Conservation (phyloP, 306 rosid genomes). For the Geum urbanum region DNA sequence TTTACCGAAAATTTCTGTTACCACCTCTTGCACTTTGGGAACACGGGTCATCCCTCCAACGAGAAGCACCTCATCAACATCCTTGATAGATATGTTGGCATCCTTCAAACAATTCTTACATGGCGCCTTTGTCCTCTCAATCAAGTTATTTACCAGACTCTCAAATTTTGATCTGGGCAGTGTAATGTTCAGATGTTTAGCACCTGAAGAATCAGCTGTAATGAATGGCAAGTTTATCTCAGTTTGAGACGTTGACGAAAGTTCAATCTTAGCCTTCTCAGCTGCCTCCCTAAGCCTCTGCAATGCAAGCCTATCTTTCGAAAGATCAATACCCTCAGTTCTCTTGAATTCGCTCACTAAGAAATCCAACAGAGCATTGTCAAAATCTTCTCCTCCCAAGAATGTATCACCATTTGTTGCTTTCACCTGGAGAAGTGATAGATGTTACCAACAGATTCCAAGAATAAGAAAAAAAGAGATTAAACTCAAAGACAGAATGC, state of each 20-base stretch:
- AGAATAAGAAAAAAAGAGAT: background rate
- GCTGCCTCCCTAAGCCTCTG: conserved; percentile 59
- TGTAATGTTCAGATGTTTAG: background rate
- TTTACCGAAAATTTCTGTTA: background rate
- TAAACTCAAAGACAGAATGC: too few species aligned
- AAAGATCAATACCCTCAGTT: conserved; percentile 40
- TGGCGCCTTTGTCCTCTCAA: conserved; percentile 49
- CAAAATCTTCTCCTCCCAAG: conserved; percentile 61
- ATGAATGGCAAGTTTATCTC: conserved; percentile 52
- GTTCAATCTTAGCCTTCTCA: conserved; percentile 52
- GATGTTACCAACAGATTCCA: background rate
- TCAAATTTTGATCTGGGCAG: conserved; percentile 30
- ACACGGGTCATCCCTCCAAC: conserved; percentile 54
- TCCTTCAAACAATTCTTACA: conserved; percentile 50
- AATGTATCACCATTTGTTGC: conserved; percentile 58
- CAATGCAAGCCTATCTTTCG: conserved; percentile 50
- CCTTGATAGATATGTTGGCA: conserved; percentile 21
- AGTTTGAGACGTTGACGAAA: conserved; percentile 50
- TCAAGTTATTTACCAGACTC: conserved; percentile 41
- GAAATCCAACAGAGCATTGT: conserved; percentile 45
- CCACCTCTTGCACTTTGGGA: conserved; percentile 11
- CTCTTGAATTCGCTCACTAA: conserved; percentile 41
- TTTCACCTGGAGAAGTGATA: conserved; percentile 3
- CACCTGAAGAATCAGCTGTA: conserved; percentile 46
- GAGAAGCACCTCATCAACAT: conserved; percentile 53